phyloP scores from a whole-genome alignment of 768 basidiomycete genomes.

The Megacollybia marginata region DNA sequence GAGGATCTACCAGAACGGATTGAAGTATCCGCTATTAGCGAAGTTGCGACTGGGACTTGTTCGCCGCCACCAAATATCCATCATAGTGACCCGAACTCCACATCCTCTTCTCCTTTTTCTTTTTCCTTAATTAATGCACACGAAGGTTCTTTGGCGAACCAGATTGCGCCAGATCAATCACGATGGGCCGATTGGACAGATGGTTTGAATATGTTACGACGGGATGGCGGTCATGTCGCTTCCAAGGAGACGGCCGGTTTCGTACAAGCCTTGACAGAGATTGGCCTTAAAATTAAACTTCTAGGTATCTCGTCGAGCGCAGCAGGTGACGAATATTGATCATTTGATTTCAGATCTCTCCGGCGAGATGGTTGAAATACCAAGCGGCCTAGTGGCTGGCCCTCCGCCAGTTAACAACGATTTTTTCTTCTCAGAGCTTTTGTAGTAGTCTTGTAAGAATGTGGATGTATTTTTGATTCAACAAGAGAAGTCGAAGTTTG shows the following conservation, averaged over 20 bases:
- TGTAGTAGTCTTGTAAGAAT: slow-evolving; percentile 15
- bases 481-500: too few relatives aligned
- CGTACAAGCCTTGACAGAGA: slow-evolving; percentile 81
- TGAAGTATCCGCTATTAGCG: slow-evolving; percentile 72
- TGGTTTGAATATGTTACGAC: slow-evolving; percentile 79
- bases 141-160: slow-evolving; percentile 69
- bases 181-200: slow-evolving; percentile 94
- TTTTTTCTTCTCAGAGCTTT: slow-evolving; percentile 77
- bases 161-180: slow-evolving; percentile 69
- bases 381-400: slow-evolving; percentile 69
- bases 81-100: slow-evolving; percentile 48
- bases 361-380: slow-evolving; percentile 86
- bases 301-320: slow-evolving; percentile 48
- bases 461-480: neutral
- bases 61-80: slow-evolving; percentile 58
- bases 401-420: slow-evolving; percentile 74
- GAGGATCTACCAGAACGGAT: slow-evolving; percentile 87
- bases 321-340: neutral
- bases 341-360: slow-evolving; percentile 53
- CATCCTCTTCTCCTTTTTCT: slow-evolving; percentile 62
- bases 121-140: slow-evolving; percentile 69
- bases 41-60: slow-evolving; percentile 72
- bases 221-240: slow-evolving; percentile 75
- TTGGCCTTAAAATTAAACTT: slow-evolving; percentile 86
- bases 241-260: slow-evolving; percentile 84